A percentile compares a stretch with the other conserved stretches of the same genome.
These are phyloP conservation scores for Blakeslea trispora DNA, from an alignment of 371 early-diverging fungal genomes.

Conservation along the genomic window DNA sequence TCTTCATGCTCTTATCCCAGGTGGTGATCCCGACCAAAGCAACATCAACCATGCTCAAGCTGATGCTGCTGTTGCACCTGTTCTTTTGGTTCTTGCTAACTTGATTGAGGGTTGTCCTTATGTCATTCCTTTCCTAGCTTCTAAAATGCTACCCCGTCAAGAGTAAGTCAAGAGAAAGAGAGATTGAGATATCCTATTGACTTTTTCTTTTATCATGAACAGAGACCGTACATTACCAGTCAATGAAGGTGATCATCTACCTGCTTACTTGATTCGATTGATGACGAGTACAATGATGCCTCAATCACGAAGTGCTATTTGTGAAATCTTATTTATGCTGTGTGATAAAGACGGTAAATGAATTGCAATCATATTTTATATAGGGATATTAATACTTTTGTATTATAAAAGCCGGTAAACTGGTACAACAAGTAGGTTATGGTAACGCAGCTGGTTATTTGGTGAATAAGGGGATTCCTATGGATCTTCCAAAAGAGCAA, in stretches of 20 bases:
- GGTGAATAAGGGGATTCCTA: slow-evolving; percentile 62
- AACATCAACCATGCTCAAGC: slow-evolving; percentile 49
- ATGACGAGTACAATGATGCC: slow-evolving; percentile 73
- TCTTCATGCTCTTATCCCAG: slow-evolving; percentile 43
- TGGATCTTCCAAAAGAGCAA: slow-evolving; percentile 33
- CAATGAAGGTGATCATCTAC: slow-evolving; percentile 66
- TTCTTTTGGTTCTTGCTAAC: slow-evolving; percentile 55
- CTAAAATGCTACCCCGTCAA: slow-evolving; percentile 58
- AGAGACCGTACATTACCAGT: slow-evolving; percentile 78
- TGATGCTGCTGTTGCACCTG: slow-evolving; percentile 69
- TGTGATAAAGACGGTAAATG: slow-evolving; percentile 82
- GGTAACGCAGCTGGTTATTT: slow-evolving; percentile 93
- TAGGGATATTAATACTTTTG: too few species aligned
- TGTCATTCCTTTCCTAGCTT: slow-evolving; percentile 38
- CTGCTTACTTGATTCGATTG: slow-evolving; percentile 70
- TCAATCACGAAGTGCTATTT: slow-evolving; percentile 65
- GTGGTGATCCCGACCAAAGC: slow-evolving; percentile 43
- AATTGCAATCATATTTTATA: too few species aligned
- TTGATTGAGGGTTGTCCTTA: slow-evolving; percentile 52
- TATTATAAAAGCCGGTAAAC: slow-evolving; percentile 70
- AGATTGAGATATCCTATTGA: too few species aligned
- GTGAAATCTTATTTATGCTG: slow-evolving; percentile 74
- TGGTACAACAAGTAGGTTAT: slow-evolving; percentile 84
- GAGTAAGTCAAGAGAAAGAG: too few species aligned
- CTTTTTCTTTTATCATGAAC: too few species aligned